Evolutionary conservation across 352 stramenopile species (phyloP).

Genomic region (Phytophthora sp.): DNA sequence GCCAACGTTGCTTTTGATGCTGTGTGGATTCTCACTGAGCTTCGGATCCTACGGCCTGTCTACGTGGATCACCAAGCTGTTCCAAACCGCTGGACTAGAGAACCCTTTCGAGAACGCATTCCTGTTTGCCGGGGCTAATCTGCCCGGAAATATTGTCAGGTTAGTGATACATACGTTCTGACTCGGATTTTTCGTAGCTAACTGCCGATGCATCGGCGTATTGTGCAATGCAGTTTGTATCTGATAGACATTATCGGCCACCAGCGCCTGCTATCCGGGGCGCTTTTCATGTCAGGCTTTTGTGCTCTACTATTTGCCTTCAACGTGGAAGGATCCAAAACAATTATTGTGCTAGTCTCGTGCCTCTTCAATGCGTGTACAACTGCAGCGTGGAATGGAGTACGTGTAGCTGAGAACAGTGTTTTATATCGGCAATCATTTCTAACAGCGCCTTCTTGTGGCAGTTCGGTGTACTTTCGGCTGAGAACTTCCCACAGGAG

Average conservation of each 20-base stretch:
- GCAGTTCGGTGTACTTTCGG: constrained; percentile 89
- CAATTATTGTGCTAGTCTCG: constrained; percentile 84
- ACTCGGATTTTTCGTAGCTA: too few relatives aligned
- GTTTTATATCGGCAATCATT: background rate
- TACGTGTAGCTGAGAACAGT: constrained; percentile 21
- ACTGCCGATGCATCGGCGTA: too few relatives aligned
- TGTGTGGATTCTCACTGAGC: constrained; percentile 72
- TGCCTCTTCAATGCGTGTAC: constrained; percentile 93
- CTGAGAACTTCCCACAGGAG: constrained; percentile 89
- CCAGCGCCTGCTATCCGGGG: constrained; percentile 63
- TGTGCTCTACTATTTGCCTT: constrained; percentile 86
- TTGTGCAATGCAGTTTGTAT: constrained; percentile 48
- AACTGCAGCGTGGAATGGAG: constrained; percentile 91
- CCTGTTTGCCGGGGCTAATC: constrained; percentile 90
- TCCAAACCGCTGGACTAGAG: constrained; percentile 85
- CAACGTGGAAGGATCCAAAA: constrained; percentile 63
- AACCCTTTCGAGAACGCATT: constrained; percentile 94
- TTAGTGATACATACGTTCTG: constrained; percentile 18
- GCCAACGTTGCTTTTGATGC: constrained; percentile 69
- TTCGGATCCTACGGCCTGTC: constrained; percentile 94
- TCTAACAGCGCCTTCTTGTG: background rate
- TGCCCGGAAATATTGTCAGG: constrained; percentile 92
- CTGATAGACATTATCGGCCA: constrained; percentile 78
- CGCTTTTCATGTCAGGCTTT: constrained; percentile 70
- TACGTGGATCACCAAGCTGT: constrained; percentile 95